Base-by-base conservation (phyloP, 1,139 yeast species). In the Yamadazyma sp. region DNA sequence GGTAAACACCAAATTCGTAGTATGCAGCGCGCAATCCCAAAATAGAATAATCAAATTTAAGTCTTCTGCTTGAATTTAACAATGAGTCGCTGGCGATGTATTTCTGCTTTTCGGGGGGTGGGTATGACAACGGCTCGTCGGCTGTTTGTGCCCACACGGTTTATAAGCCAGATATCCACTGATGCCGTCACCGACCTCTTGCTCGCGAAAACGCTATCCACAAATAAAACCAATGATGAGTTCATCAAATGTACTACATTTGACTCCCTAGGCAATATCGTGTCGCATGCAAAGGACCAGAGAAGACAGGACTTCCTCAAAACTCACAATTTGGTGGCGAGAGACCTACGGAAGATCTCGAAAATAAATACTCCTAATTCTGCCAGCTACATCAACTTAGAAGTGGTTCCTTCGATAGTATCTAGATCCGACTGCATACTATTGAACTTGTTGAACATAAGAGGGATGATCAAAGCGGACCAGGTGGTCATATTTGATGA, bases 181-280 rank as follows among this genome's bases (percentile, higher is more conserved):
- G 54, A 54, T 23, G 33, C 52, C 1, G 42, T 50, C 29, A 46
- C 54, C 29, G 62, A 59, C 39, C 53, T 56, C 10, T 44, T 59
- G 16, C 46, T 59, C 12, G 42, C 57, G 16, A 57, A 57, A 39
- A 45, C 59, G 2, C 38, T 59, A 18, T 44, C 51, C 6, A 33
- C 61, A 15, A 50, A 48, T 36, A 56, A 56, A 37, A 32, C 44
- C 4, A 67, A 56, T 20, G 58, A 50, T 33, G 70, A 64, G 27
- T 51, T 47, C 36, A 63, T 72, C 16, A 46, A 83, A 43, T 89
- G 97, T 52, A 87, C 97, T 0, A 59, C 68, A 12, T 70, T 70
- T 39, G 58, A 70, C 43, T 38, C 46, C 5, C 36, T 50, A 3
- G 77, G 77, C 2, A 58, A 63, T 27, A 62, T 71, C 46, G 56